phyloP scores from a whole-genome alignment of 768 basidiomycete genomes.

The Boletus insuetus region DNA sequence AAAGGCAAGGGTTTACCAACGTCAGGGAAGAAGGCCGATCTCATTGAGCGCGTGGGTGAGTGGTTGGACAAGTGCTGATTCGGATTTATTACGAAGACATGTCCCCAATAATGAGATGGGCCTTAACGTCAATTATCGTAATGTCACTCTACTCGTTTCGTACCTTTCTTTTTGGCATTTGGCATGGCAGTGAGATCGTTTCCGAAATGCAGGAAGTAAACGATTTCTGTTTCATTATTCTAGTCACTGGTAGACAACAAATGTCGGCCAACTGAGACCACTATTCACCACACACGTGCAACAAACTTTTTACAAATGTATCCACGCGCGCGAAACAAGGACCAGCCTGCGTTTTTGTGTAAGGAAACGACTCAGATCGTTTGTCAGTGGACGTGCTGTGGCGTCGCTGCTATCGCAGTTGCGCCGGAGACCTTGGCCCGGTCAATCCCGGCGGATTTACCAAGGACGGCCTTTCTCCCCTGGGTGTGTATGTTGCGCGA shows the following conservation, averaged over 20 bases:
- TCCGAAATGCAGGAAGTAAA: background rate
- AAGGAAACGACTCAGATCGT: too few relatives aligned
- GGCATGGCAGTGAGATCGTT: too few relatives aligned
- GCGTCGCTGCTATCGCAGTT: background rate
- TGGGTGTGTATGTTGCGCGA: too few relatives aligned
- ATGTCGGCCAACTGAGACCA: background rate
- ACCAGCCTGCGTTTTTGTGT: background rate
- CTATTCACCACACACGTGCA: too few relatives aligned
- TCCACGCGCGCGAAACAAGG: background rate
- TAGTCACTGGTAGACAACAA: too few relatives aligned
- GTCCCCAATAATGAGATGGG: background rate
- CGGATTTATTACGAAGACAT: background rate
- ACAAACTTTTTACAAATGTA: background rate
- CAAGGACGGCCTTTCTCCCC: too few relatives aligned
- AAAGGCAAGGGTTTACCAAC: slow-evolving; percentile 59
- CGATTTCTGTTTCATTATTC: too few relatives aligned
- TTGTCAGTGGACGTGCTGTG: too few relatives aligned
- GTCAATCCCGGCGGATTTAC: background rate
- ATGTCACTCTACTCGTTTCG: too few relatives aligned
- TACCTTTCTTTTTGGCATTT: too few relatives aligned
- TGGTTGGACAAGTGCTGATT: slow-evolving; percentile 49
- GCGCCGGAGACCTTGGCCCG: background rate
- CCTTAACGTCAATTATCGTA: background rate
- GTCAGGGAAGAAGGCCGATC: slow-evolving; percentile 71
- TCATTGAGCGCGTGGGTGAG: slow-evolving; percentile 61